Conservation (phyloP, 1,284 basidiomycete species). For the Pholiota adiposa region DNA sequence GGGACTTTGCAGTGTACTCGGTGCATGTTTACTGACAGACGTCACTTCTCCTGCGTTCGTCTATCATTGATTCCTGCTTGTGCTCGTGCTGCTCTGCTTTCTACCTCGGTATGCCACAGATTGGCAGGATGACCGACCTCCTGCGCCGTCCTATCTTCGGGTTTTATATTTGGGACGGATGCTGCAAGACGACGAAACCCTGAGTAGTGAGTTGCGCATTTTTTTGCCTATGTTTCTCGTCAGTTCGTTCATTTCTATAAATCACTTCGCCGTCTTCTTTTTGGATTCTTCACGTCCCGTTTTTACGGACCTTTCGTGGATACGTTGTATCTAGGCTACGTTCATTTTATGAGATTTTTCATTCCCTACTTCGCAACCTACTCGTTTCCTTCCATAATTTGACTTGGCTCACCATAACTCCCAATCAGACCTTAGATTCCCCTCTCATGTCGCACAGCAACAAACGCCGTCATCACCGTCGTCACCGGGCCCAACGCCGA, state of each 20-base stretch:
- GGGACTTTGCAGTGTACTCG: conserved; percentile 8
- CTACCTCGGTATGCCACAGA: conserved; percentile 45
- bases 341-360: no score
- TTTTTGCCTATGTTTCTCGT: not conserved
- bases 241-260: not conserved
- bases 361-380: no score
- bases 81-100: conserved; percentile 4
- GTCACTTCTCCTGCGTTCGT: conserved; percentile 4
- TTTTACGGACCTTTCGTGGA: no score
- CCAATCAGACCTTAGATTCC: conserved; percentile 48
- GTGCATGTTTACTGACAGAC: conserved; percentile 9
- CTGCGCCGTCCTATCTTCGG: conserved; percentile 78
- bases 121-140: conserved; percentile 81
- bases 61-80: not conserved
- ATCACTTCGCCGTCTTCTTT: no score
- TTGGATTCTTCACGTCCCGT: no score
- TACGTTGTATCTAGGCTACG: no score
- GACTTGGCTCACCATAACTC: not conserved
- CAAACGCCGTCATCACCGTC: conserved; percentile 24
- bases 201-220: conserved; percentile 57
- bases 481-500: conserved; percentile 44
- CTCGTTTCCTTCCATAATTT: not conserved
- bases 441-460: conserved; percentile 42
- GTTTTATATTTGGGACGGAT: conserved; percentile 84
- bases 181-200: conserved; percentile 81